These are phyloP conservation scores for Vigna nakashimae DNA, from an alignment of 306 rosid genomes.

Conservation along the genomic window DNA sequence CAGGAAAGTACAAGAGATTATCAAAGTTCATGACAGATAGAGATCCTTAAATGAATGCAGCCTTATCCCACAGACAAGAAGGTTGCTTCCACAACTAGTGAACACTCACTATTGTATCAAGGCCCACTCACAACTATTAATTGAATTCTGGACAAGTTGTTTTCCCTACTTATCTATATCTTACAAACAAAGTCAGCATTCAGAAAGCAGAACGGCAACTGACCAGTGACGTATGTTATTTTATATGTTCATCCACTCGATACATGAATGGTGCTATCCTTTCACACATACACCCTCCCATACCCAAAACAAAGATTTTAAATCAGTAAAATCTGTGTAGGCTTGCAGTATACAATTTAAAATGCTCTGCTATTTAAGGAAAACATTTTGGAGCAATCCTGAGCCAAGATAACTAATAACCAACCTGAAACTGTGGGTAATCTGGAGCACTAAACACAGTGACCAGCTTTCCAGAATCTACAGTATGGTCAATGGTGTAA, in stretches of 20 bases:
- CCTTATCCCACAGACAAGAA: background rate
- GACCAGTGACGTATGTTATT: constrained; percentile 8
- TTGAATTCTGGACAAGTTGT: constrained; percentile 14
- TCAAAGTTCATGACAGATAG: background rate
- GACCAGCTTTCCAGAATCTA: constrained; percentile 87
- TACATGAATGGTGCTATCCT: constrained; percentile 6
- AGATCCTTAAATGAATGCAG: background rate
- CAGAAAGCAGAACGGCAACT: constrained; percentile 2
- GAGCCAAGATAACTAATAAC: constrained; percentile 15
- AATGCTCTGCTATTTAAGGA: background rate
- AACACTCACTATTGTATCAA: constrained; percentile 4
- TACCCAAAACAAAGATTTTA: background rate
- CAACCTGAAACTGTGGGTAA: constrained; percentile 95
- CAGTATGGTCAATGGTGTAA: constrained; percentile 88
- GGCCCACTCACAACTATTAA: background rate
- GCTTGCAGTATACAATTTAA: background rate
- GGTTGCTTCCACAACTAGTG: constrained; percentile 4
- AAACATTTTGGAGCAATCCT: constrained; percentile 9
- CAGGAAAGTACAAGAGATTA: background rate
- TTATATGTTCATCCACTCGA: constrained; percentile 3
- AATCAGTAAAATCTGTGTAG: constrained; percentile 5
- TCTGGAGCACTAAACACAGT: constrained; percentile 95
- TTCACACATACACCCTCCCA: background rate
- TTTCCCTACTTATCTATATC: background rate
- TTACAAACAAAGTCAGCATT: constrained; percentile 17